These are phyloP conservation scores for Tetrahymena malaccensis DNA, from an alignment of 73 alveolate genomes.

Conservation along the genomic window DNA sequence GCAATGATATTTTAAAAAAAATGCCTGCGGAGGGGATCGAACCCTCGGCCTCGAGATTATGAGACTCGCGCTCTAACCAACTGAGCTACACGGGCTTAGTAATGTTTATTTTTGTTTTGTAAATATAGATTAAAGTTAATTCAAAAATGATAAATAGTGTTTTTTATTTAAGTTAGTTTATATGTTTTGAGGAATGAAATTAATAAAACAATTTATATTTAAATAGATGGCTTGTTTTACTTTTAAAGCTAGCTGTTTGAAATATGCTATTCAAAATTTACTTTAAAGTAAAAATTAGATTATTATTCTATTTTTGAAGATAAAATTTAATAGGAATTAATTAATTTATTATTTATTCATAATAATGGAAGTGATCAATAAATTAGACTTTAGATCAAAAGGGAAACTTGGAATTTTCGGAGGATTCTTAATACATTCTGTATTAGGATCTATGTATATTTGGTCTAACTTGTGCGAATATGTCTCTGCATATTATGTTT, in stretches of 20 bases:
- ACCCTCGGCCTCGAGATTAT: conserved; percentile 55
- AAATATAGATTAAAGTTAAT: background rate
- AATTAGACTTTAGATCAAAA: background rate
- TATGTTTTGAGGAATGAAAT: too few species aligned
- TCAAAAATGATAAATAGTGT: too few species aligned
- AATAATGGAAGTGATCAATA: background rate
- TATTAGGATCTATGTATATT: conserved; percentile 39
- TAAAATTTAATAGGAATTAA: background rate
- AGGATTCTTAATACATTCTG: conserved; percentile 7
- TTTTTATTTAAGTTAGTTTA: too few species aligned
- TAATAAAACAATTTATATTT: too few species aligned
- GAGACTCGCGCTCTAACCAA: conserved; percentile 59
- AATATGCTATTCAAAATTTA: background rate
- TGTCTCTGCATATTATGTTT: background rate
- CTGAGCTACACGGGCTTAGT: conserved; percentile 48
- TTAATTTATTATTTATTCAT: too few species aligned
- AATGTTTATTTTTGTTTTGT: background rate
- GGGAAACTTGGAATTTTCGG: background rate
- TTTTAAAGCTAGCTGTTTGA: too few species aligned
- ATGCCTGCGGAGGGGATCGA: conserved; percentile 51
- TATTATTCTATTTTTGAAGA: background rate
- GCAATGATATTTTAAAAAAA: background rate
- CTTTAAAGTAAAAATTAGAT: background rate
- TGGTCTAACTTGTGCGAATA: conserved; percentile 58
- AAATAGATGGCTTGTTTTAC: too few species aligned